Conservation (phyloP, 139 green algal genomes). For the Chlorella sp. region DNA sequence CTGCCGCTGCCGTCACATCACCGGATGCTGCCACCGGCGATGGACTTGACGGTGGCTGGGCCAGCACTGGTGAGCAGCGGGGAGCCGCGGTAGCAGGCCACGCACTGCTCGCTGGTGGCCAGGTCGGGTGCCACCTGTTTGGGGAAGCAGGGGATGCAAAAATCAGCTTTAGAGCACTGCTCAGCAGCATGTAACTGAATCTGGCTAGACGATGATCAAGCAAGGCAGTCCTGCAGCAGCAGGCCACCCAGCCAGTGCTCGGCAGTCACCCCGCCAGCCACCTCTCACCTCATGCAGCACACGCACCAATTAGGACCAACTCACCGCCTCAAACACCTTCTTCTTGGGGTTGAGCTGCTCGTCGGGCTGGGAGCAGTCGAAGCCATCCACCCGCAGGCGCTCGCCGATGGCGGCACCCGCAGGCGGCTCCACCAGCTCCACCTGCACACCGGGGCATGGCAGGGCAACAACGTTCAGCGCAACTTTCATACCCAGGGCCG, state of each 20-base stretch:
- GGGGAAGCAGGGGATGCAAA: background rate
- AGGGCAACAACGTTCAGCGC: no score
- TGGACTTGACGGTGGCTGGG: slow-evolving; percentile 60
- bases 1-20: slow-evolving; percentile 26
- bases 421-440: slow-evolving; percentile 91
- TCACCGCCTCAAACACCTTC: slow-evolving; percentile 83
- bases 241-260: no score
- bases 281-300: no score
- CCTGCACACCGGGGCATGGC: no score
- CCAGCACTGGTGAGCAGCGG: slow-evolving; percentile 70
- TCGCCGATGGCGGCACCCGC: slow-evolving; percentile 75
- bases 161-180: no score
- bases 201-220: no score
- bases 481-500: no score
- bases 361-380: slow-evolving; percentile 66
- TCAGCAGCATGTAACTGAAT: no score
- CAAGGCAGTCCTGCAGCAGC: no score
- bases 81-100: slow-evolving; percentile 80
- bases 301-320: background rate
- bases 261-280: no score
- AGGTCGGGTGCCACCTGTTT: slow-evolving; percentile 66
- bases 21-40: slow-evolving; percentile 65
- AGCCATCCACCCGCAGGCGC: slow-evolving; percentile 78
- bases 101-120: slow-evolving; percentile 54
- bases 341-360: slow-evolving; percentile 92